phyloP scores from a whole-genome alignment of 306 rosid genomes.

The Hylodesmum podocarpum region DNA sequence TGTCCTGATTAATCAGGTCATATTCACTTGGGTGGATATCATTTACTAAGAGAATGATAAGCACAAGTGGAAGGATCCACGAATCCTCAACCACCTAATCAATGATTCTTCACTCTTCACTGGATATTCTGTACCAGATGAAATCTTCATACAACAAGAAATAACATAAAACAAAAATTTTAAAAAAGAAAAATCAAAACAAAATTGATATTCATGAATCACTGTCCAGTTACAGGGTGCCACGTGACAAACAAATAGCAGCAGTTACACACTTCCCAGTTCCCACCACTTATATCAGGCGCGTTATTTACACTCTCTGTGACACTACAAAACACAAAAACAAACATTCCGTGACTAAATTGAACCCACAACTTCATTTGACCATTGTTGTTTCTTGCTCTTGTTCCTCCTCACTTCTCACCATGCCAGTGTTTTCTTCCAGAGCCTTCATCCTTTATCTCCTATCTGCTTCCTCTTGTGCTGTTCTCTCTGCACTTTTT shows the following conservation, averaged over 20 bases:
- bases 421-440: slow-evolving; percentile 45
- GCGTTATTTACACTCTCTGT: neutral
- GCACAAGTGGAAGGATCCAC: too few species aligned
- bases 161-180: neutral
- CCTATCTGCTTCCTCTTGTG: slow-evolving; percentile 55
- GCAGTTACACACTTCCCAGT: neutral
- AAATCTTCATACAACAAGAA: neutral
- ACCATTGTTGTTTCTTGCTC: neutral
- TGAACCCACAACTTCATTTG: neutral
- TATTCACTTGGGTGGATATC: neutral
- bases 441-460: slow-evolving; percentile 55
- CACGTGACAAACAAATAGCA: neutral
- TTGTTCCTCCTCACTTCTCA: neutral
- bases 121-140: neutral
- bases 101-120: neutral
- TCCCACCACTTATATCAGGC: neutral
- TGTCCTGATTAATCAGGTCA: neutral
- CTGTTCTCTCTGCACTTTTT: slow-evolving; percentile 49
- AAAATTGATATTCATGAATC: neutral
- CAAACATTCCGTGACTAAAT: too few species aligned
- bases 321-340: neutral
- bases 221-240: neutral
- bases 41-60: too few species aligned
- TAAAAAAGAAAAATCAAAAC: neutral
- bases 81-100: too few species aligned